Evolutionary conservation across 1,139 yeast genomes (phyloP).

Genomic region (Eremothecium sinecaudum): DNA sequence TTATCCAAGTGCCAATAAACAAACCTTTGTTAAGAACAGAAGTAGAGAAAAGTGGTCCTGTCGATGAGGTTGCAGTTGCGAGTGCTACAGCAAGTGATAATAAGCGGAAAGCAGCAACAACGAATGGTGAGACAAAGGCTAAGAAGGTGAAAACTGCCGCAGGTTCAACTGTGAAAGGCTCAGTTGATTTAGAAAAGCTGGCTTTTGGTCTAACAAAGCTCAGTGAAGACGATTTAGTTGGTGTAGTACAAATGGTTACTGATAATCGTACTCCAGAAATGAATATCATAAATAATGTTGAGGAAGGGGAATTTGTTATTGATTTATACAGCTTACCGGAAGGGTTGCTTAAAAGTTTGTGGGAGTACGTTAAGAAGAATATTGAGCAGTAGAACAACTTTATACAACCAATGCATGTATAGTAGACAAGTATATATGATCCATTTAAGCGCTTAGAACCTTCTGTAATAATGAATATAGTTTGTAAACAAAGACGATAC

Average conservation of each 20-base stretch:
- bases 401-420: too few relatives aligned
- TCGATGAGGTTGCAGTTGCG: conserved; percentile 29
- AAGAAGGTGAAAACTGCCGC: conserved; percentile 50
- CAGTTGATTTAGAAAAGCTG: conserved; percentile 77
- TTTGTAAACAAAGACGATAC: too few relatives aligned
- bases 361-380: conserved; percentile 83
- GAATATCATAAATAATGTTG: conserved; percentile 93
- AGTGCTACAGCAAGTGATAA: conserved; percentile 16
- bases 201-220: conserved; percentile 85
- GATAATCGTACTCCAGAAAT: conserved; percentile 92
- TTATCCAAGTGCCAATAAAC: conserved; percentile 62
- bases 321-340: conserved; percentile 93
- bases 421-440: conserved; percentile 2
- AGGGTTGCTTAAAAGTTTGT: conserved; percentile 77
- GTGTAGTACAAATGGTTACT: conserved; percentile 95
- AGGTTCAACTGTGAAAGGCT: conserved; percentile 47
- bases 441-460: neutral
- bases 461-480: conserved; percentile 4
- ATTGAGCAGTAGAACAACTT: conserved; percentile 24
- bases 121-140: conserved; percentile 40
- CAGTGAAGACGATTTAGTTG: conserved; percentile 84
- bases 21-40: conserved; percentile 66
- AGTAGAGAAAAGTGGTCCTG: conserved; percentile 72
- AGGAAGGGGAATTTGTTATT: conserved; percentile 95
- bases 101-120: conserved; percentile 34